Base-by-base conservation (phyloP, 2,329 filamentous ascomycete genomes). In the Fusarium torreyae region DNA sequence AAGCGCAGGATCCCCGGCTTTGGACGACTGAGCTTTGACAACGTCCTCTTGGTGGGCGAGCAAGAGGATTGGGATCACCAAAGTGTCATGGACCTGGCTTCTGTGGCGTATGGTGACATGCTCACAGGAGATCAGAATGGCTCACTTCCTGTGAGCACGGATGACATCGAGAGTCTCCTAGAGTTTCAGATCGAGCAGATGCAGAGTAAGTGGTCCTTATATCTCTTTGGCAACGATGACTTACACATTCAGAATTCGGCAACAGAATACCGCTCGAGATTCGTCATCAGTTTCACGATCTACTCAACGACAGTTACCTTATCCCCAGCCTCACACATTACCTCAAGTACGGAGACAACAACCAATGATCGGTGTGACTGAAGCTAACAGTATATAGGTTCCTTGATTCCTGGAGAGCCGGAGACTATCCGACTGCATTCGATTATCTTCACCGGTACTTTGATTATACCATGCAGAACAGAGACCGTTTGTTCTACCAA, bases 401-500 rank as follows among this genome's bases (percentile, higher is more conserved):
- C 76, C 89, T 98, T 15, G 94, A 99, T 78, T 89, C 94, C 1
- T 98, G 94, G 95, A 89, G 92, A 77, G 90, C 94, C 5, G 95
- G 95, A 6, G 94, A 98, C 79, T 97, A 95, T 75, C 90, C 92
- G 14, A 93, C 92, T 1, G 92, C 96, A 0, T 96, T 98, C 76
- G 95, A 99, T 75, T 91, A 91, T 70, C 85, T 99, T 20, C 94
- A 98, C 78, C 91, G 94, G 52, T 99, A 98, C 79, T 99, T 98
- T 74, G 96, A 99, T 78, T 98, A 97, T 79, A 96, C 94, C 2
- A 94, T 97, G 89, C 92, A 96, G 74, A 92, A 90, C 70, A 85
- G 90, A 63, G 92, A 97, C 74, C 90, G 92, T 24, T 88, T 92
- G 7, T 94, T 94, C 74, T 98, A 99, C 75, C 96, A 98, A 77